Evolutionary conservation across 179 eudicot species (phyloP).

Genomic region (Actinidia chinensis): DNA sequence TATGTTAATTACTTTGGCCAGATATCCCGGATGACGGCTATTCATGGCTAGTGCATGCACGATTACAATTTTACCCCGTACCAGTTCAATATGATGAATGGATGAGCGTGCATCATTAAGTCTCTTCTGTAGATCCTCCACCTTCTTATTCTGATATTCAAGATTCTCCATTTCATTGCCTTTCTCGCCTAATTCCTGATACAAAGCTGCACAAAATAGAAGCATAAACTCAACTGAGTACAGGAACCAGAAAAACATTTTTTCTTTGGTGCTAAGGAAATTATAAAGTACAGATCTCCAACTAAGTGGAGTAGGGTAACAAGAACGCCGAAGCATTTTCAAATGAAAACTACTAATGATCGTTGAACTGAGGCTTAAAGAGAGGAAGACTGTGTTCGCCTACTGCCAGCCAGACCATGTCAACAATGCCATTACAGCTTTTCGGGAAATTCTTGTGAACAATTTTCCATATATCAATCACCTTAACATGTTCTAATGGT

Average conservation of each 20-base stretch:
- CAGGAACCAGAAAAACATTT: not conserved
- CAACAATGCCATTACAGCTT: slow-evolving; percentile 2
- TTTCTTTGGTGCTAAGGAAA: no score
- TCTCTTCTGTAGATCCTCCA: slow-evolving; percentile 70
- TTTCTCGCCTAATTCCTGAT: slow-evolving; percentile 75
- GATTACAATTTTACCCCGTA: slow-evolving; percentile 31
- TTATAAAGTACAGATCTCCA: not conserved
- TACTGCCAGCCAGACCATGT: not conserved
- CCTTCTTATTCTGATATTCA: slow-evolving; percentile 72
- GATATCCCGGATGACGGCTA: not conserved
- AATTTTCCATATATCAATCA: not conserved
- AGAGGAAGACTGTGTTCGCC: no score
- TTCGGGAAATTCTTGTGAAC: not conserved
- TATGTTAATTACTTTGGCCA: not conserved
- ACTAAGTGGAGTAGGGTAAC: slow-evolving; percentile 1
- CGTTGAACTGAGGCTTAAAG: no score
- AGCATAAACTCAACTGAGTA: not conserved
- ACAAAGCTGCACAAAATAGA: slow-evolving; percentile 59
- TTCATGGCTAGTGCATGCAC: not conserved
- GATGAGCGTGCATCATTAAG: slow-evolving; percentile 69
- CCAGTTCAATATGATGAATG: slow-evolving; percentile 71
- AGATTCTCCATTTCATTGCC: slow-evolving; percentile 69
- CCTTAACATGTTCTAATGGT: not conserved
- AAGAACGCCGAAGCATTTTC: not conserved
- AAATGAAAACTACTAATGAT: not conserved